Conservation (phyloP, 202 grass and related monocot genomes). For the Digitaria exilis region DNA sequence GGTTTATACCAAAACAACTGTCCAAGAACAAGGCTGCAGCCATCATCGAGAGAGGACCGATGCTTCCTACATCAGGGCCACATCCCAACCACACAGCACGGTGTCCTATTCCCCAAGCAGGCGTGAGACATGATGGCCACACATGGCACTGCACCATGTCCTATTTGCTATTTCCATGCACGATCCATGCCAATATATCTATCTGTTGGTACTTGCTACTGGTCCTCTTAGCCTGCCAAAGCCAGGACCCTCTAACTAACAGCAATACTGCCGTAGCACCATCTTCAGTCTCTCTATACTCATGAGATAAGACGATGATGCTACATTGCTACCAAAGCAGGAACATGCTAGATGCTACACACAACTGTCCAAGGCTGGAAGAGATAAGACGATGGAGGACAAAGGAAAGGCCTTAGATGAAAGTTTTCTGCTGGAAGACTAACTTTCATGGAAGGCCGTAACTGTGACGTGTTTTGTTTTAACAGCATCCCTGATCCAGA, state of each 20-base stretch:
- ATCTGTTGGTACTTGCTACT: background rate
- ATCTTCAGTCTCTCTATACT: background rate
- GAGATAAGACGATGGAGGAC: background rate
- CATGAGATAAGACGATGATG: background rate
- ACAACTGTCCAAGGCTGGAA: background rate
- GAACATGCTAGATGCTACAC: background rate
- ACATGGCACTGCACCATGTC: background rate
- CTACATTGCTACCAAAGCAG: conserved; percentile 11
- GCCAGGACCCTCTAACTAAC: background rate
- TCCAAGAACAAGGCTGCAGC: background rate
- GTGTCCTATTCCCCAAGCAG: conserved; percentile 2
- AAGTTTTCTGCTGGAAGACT: background rate
- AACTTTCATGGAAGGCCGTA: background rate
- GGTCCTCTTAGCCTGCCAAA: background rate
- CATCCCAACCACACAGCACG: background rate
- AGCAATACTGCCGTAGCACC: background rate
- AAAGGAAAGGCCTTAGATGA: background rate
- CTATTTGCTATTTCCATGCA: conserved; percentile 29
- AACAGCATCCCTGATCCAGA: background rate
- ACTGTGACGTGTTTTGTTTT: background rate
- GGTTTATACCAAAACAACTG: background rate
- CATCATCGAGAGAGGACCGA: background rate
- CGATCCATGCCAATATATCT: background rate
- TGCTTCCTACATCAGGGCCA: background rate
- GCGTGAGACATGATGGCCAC: background rate